Conservation (phyloP, 352 stramenopile species). For the Phytophthora pseudosyringae region DNA sequence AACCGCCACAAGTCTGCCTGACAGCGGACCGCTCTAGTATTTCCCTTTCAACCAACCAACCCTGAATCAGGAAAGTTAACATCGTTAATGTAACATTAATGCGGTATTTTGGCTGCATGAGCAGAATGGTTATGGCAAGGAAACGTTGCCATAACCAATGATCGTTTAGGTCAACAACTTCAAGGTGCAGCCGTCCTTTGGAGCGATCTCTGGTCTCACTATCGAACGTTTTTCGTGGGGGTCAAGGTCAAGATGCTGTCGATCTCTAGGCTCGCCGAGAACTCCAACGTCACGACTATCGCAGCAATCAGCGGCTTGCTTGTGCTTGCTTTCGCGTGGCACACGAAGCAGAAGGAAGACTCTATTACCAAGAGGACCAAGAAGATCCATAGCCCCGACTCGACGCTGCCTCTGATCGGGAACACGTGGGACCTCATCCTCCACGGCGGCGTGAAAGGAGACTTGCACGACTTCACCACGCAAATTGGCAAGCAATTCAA, state of each 20-base stretch:
- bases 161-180: slow-evolving; percentile 16
- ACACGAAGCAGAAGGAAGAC: slow-evolving; percentile 5
- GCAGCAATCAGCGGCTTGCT: slow-evolving; percentile 1
- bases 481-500: slow-evolving; percentile 36
- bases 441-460: slow-evolving; percentile 14
- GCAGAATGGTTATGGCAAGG: slow-evolving; percentile 9
- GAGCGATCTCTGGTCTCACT: background rate
- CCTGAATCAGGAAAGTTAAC: too few relatives aligned
- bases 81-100: background rate
- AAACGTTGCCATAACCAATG: slow-evolving; percentile 10
- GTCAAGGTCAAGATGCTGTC: slow-evolving; percentile 25
- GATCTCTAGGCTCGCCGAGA: slow-evolving; percentile 15
- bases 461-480: slow-evolving; percentile 45
- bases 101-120: background rate
- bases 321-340: slow-evolving; percentile 1
- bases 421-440: slow-evolving; percentile 43
- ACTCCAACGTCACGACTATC: background rate
- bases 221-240: slow-evolving; percentile 10
- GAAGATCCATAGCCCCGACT: slow-evolving; percentile 21
- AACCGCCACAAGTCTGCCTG: too few relatives aligned
- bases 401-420: slow-evolving; percentile 41
- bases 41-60: too few relatives aligned
- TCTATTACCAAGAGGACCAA: background rate
- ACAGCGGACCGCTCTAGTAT: too few relatives aligned
- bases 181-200: slow-evolving; percentile 10